phyloP scores from a whole-genome alignment of 2,329 filamentous ascomycete genomes.

The Sporothrix pallida region DNA sequence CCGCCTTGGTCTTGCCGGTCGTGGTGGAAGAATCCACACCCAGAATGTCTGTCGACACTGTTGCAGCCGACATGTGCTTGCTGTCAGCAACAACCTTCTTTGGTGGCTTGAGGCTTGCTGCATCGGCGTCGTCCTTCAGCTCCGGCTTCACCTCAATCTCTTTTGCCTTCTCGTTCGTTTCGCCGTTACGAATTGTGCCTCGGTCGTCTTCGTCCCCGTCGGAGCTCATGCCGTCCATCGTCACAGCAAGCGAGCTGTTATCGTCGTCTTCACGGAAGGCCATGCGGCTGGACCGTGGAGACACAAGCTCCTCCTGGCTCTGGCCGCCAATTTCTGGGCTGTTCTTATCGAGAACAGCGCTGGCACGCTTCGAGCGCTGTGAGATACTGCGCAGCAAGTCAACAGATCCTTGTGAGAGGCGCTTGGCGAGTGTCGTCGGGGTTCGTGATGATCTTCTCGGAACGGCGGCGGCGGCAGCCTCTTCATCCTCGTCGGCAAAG shows the following conservation, averaged over 20 bases:
- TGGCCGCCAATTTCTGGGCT: constrained; percentile 39
- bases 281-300: constrained; percentile 42
- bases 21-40: not conserved
- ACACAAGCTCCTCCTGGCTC: constrained; percentile 56
- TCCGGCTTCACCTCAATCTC: constrained; percentile 51
- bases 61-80: constrained; percentile 23
- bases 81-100: not conserved
- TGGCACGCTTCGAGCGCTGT: constrained; percentile 43
- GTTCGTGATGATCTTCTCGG: constrained; percentile 12
- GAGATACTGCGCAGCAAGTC: constrained; percentile 55
- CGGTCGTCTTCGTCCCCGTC: constrained; percentile 44
- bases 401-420: constrained; percentile 56
- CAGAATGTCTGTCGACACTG: constrained; percentile 19
- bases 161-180: constrained; percentile 38
- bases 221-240: constrained; percentile 59
- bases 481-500: constrained; percentile 66
- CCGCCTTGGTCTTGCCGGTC: not conserved
- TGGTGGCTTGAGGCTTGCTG: constrained; percentile 17
- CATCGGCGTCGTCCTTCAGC: constrained; percentile 37
- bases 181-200: constrained; percentile 38
- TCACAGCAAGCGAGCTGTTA: constrained; percentile 62
- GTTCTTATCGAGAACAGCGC: constrained; percentile 35
- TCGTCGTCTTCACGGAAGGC: constrained; percentile 53
- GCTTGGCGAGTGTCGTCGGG: constrained; percentile 51
- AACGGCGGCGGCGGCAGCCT: constrained; percentile 40